Conservation (phyloP, 805 yeast genomes). For the Sugiyamaella mastotermitis region DNA sequence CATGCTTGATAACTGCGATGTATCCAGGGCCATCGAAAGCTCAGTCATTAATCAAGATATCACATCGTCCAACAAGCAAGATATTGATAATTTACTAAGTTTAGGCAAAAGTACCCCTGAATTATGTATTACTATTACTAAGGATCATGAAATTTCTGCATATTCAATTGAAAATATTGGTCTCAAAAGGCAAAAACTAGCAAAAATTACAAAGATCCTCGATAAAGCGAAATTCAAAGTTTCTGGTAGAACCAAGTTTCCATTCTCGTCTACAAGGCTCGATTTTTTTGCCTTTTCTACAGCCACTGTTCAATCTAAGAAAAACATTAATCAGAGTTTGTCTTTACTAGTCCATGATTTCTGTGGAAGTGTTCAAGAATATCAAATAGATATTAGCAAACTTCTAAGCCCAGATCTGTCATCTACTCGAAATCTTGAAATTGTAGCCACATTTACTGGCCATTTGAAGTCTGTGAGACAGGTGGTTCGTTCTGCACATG, state of each 20-base stretch:
- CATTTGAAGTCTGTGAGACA: slow-evolving; percentile 74
- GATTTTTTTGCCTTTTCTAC: slow-evolving; percentile 9
- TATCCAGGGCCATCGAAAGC: slow-evolving; percentile 26
- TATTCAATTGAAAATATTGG: slow-evolving; percentile 48
- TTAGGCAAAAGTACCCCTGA: slow-evolving; percentile 19
- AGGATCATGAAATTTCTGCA: slow-evolving; percentile 27
- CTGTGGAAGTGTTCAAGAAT: slow-evolving; percentile 28
- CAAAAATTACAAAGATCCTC: slow-evolving; percentile 37
- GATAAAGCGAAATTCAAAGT: slow-evolving; percentile 7
- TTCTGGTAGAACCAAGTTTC: slow-evolving; percentile 8
- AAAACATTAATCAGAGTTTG: slow-evolving; percentile 13
- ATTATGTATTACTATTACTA: slow-evolving; percentile 11
- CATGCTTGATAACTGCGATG: slow-evolving; percentile 37
- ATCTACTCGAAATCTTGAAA: background rate
- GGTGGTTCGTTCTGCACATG: slow-evolving; percentile 61
- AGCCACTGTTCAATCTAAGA: slow-evolving; percentile 1
- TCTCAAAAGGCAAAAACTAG: slow-evolving; percentile 37
- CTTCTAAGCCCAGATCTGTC: slow-evolving; percentile 11
- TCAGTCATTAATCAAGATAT: slow-evolving; percentile 1
- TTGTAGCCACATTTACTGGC: slow-evolving; percentile 55
- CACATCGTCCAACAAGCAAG: no score
- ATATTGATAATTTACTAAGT: slow-evolving; percentile 6
- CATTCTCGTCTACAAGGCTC: slow-evolving; percentile 8
- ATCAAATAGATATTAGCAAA: slow-evolving; percentile 25
- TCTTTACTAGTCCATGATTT: slow-evolving; percentile 26